These are phyloP conservation scores for Eremothecium gossypii DNA, from an alignment of 1,139 yeast genomes.

Conservation along the genomic window DNA sequence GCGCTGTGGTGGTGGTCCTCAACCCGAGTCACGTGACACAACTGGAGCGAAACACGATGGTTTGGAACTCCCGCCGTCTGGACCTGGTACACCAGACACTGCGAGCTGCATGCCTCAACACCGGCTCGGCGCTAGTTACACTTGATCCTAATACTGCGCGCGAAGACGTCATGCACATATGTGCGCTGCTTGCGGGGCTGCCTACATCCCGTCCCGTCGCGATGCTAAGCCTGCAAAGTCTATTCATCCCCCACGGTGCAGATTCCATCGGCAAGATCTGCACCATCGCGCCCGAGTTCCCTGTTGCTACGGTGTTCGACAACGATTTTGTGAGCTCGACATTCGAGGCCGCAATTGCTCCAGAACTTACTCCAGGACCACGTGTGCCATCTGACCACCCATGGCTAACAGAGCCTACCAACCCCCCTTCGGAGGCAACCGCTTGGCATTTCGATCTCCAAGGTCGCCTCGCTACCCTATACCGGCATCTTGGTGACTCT, in stretches of 20 bases:
- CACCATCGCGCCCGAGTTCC: slow-evolving; percentile 32
- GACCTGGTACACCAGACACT: slow-evolving; percentile 19
- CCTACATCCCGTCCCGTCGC: slow-evolving; percentile 6
- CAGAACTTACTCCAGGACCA: neutral
- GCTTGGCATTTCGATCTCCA: slow-evolving; percentile 6
- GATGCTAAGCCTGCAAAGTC: slow-evolving; percentile 30
- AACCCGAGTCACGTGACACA: slow-evolving; percentile 13
- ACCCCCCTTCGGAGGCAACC: neutral
- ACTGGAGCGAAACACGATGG: slow-evolving; percentile 13
- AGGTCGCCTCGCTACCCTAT: slow-evolving; percentile 5
- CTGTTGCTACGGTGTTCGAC: slow-evolving; percentile 5
- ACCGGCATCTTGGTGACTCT: slow-evolving; percentile 4
- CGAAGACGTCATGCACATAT: slow-evolving; percentile 6
- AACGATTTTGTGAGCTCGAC: slow-evolving; percentile 9
- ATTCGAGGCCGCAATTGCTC: slow-evolving; percentile 11
- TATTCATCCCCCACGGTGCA: slow-evolving; percentile 42
- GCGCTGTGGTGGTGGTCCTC: slow-evolving; percentile 9
- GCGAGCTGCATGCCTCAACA: slow-evolving; percentile 13
- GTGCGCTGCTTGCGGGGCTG: slow-evolving; percentile 6
- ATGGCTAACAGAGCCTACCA: neutral
- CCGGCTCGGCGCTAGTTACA: slow-evolving; percentile 12
- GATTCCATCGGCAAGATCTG: slow-evolving; percentile 46
- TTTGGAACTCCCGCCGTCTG: slow-evolving; percentile 17
- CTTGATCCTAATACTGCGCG: slow-evolving; percentile 2
- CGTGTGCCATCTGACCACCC: neutral